Percentiles rank a stretch among this genome's conserved stretches.
Evolutionary conservation across 2,329 filamentous ascomycete species (phyloP).

Genomic region (Pyrenochaeta sp.): DNA sequence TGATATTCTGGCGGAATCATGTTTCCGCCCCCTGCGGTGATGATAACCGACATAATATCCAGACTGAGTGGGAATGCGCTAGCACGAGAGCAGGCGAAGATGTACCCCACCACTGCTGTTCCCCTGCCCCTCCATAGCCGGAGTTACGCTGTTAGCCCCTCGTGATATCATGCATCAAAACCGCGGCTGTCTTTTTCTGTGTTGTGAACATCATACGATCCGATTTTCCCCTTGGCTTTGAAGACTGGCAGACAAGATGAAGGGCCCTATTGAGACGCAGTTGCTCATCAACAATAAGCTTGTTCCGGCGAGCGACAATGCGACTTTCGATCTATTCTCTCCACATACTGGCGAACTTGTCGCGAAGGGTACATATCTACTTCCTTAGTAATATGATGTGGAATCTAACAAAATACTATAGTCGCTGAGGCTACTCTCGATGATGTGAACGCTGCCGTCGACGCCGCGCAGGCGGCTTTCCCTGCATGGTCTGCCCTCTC

Average conservation of each 20-base stretch:
- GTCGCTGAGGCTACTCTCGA: conserved; percentile 30
- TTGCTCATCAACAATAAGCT: conserved; percentile 35
- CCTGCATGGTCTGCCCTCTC: conserved; percentile 45
- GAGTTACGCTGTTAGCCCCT: neutral
- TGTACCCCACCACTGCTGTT: conserved; percentile 1
- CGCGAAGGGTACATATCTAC: conserved; percentile 27
- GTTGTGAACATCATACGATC: too few relatives aligned
- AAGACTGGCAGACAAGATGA: conserved; percentile 2
- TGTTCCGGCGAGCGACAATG: conserved; percentile 35
- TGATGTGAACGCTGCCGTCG: conserved; percentile 34
- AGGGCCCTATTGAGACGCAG: conserved; percentile 20
- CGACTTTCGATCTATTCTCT: conserved; percentile 35
- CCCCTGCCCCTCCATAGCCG: neutral
- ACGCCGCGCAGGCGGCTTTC: conserved; percentile 34
- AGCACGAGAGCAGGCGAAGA: too few relatives aligned
- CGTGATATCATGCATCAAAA: neutral
- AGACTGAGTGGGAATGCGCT: neutral
- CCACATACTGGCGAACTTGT: conserved; percentile 36
- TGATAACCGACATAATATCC: neutral
- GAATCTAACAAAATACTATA: conserved; percentile 7
- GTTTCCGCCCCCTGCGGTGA: neutral
- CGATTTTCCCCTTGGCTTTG: neutral
- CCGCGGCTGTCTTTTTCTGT: neutral
- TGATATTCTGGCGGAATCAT: neutral
- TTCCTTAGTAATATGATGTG: neutral